These are phyloP conservation scores for Pueraria montana DNA, from an alignment of 306 rosid genomes.

Conservation along the genomic window DNA sequence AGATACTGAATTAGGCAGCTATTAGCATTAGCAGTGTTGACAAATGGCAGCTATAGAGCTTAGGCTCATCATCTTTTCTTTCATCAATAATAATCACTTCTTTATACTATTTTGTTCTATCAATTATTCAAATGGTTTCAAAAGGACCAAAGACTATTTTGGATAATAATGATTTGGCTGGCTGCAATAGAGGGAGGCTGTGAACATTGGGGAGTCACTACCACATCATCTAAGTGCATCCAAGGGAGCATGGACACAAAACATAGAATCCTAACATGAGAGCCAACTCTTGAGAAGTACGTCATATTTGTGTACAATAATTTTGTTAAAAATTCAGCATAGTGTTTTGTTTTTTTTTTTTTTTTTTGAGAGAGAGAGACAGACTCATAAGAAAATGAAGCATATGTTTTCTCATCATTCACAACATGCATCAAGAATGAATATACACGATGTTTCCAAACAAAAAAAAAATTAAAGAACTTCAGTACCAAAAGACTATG, in stretches of 20 bases:
- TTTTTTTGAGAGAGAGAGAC: no score
- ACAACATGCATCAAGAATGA: constrained; percentile 20
- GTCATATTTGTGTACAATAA: not conserved
- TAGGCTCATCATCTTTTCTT: not conserved
- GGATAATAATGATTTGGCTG: not conserved
- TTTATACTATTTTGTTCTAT: not conserved
- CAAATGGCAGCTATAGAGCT: not conserved
- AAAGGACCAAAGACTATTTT: not conserved
- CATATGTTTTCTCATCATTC: constrained; percentile 2
- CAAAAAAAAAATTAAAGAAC: constrained; percentile 16
- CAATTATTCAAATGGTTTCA: not conserved
- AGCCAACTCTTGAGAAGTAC: not conserved
- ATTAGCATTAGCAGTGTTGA: no score
- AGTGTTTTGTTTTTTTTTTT: not conserved
- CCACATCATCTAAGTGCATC: constrained; percentile 3
- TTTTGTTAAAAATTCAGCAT: not conserved
- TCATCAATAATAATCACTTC: not conserved
- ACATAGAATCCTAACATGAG: constrained; percentile 1
- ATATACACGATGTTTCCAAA: constrained; percentile 9
- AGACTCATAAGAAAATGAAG: not conserved
- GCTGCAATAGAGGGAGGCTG: not conserved
- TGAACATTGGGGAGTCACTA: not conserved
- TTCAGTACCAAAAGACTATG: not conserved
- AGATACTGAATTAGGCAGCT: no score
- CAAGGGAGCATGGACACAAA: not conserved